phyloP scores from a whole-genome alignment of 2,329 filamentous ascomycete species.

The Pseudohalonectria lignicola region DNA sequence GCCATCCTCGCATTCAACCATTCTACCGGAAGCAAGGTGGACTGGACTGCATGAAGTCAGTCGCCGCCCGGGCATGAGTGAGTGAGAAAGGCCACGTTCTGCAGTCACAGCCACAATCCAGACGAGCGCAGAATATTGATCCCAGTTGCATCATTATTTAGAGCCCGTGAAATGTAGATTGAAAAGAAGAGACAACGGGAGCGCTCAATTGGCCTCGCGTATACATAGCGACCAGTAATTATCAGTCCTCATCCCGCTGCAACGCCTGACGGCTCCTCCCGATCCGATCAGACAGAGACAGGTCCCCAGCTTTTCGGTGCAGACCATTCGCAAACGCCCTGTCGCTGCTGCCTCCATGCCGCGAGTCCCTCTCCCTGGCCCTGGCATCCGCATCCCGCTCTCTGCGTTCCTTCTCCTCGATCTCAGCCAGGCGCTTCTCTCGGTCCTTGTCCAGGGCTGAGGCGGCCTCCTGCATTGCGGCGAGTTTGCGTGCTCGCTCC shows the following conservation, averaged over 20 bases:
- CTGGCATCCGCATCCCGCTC: conserved; percentile 57
- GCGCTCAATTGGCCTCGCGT: too few relatives aligned
- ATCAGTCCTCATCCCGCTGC: conserved; percentile 35
- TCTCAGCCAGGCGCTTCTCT: conserved; percentile 52
- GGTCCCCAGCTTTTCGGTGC: conserved; percentile 44
- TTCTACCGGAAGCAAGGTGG: too few relatives aligned
- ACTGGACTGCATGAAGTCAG: too few relatives aligned
- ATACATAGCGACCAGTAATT: too few relatives aligned
- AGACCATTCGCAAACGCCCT: conserved; percentile 54
- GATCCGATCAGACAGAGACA: conserved; percentile 40
- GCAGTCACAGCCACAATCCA: too few relatives aligned
- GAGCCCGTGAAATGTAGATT: too few relatives aligned
- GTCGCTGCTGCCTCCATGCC: conserved; percentile 43
- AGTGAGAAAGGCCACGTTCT: too few relatives aligned
- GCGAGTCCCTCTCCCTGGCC: conserved; percentile 45
- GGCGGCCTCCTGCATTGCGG: conserved; percentile 64
- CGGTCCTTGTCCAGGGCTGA: conserved; percentile 61
- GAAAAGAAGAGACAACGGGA: too few relatives aligned
- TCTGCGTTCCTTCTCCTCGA: conserved; percentile 54
- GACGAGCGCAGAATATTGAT: too few relatives aligned
- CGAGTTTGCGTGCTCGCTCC: conserved; percentile 55
- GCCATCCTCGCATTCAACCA: too few relatives aligned
- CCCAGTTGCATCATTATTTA: too few relatives aligned
- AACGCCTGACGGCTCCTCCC: conserved; percentile 33
- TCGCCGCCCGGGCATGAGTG: too few relatives aligned